Evolutionary conservation across 306 rosid genomes (phyloP).

Genomic region (Cucurbita maxima): DNA sequence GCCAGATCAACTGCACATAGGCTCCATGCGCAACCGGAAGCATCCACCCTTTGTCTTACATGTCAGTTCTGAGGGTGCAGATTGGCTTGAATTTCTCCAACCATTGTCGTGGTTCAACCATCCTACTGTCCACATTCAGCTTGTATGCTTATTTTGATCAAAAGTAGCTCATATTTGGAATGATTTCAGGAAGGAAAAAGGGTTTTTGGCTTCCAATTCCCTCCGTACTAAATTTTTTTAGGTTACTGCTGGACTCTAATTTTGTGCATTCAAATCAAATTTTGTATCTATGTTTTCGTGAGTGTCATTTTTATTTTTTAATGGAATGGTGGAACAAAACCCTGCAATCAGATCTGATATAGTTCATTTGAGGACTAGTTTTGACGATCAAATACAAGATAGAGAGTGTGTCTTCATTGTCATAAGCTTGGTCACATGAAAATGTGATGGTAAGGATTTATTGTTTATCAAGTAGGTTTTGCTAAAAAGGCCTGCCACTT

Average conservation of each 20-base stretch:
- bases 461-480: neutral
- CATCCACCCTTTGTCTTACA: neutral
- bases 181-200: neutral
- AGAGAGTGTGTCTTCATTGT: neutral
- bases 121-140: neutral
- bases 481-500: neutral
- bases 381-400: neutral
- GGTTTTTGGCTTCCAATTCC: neutral
- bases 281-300: neutral
- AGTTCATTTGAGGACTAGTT: neutral
- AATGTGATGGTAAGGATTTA: neutral
- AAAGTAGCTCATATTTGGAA: neutral
- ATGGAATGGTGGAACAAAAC: neutral
- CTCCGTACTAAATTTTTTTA: neutral
- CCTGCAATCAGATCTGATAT: neutral
- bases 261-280: neutral
- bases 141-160: neutral
- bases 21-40: neutral
- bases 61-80: neutral
- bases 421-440: neutral
- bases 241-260: neutral
- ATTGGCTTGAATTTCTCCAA: neutral
- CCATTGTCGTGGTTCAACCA: neutral
- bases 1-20: neutral
- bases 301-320: neutral